These are phyloP conservation scores for Fraxinus xanthoxyloides DNA, from an alignment of 305 asterid genomes.

Conservation along the genomic window DNA sequence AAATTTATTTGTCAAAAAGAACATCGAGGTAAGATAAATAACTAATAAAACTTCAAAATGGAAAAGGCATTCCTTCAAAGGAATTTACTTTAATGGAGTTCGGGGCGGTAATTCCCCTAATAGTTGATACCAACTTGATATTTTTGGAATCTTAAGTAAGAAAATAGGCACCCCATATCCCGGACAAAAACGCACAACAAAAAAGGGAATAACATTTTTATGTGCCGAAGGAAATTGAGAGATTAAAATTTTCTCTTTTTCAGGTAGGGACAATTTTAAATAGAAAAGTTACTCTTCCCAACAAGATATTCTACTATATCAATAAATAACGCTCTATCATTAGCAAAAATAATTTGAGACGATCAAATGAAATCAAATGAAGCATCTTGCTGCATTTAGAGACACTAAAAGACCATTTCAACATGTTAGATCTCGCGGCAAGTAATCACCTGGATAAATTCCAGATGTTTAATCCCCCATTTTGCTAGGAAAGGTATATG, in stretches of 20 bases:
- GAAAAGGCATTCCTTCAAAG: not conserved
- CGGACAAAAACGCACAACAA: not conserved
- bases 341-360: not conserved
- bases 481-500: not conserved
- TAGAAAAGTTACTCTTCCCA: not conserved
- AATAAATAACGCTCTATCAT: not conserved
- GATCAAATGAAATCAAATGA: not conserved
- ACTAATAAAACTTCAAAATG: not conserved
- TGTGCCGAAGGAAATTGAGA: not conserved
- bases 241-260: not conserved
- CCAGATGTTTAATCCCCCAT: not conserved
- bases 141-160: not conserved
- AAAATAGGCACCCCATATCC: not conserved
- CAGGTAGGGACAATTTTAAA: not conserved
- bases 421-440: not conserved
- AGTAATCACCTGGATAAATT: not conserved
- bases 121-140: not conserved
- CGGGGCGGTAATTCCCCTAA: not conserved
- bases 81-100: not conserved
- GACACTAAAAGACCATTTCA: not conserved
- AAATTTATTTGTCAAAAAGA: not conserved
- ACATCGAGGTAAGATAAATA: not conserved
- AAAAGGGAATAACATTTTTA: not conserved
- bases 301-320: not conserved
- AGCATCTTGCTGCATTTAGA: not conserved